phyloP scores from a whole-genome alignment of 2,329 filamentous ascomycete genomes.

The Parasarocladium wereldwijsianum region DNA sequence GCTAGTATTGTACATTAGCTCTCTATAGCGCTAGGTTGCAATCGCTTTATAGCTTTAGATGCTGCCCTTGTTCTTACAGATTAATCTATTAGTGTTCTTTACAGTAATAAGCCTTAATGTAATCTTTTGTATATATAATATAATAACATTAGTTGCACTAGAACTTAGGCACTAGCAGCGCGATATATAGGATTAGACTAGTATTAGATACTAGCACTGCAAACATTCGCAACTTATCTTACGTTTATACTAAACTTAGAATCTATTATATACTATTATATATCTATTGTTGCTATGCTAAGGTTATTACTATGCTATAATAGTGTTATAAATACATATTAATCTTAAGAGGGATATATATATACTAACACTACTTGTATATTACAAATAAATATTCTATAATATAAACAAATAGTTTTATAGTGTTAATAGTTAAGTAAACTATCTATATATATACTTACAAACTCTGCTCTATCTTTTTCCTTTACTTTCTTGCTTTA shows the following conservation, averaged over 20 bases:
- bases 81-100: neutral
- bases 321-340: neutral
- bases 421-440: neutral
- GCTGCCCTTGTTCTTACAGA: neutral
- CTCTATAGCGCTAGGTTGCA: neutral
- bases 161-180: neutral
- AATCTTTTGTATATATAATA: neutral
- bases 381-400: neutral
- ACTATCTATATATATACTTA: neutral
- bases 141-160: neutral
- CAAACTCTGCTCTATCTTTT: neutral
- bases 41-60: neutral
- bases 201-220: neutral
- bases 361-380: neutral
- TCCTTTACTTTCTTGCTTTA: neutral
- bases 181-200: neutral
- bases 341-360: neutral
- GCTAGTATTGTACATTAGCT: neutral
- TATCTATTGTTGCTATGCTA: neutral
- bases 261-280: neutral
- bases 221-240: neutral
- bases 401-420: neutral
- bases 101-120: neutral
- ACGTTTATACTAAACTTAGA: neutral
- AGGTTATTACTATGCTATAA: neutral